Conservation (phyloP, 352 stramenopile genomes). For the Elongisporangium senticosum region DNA sequence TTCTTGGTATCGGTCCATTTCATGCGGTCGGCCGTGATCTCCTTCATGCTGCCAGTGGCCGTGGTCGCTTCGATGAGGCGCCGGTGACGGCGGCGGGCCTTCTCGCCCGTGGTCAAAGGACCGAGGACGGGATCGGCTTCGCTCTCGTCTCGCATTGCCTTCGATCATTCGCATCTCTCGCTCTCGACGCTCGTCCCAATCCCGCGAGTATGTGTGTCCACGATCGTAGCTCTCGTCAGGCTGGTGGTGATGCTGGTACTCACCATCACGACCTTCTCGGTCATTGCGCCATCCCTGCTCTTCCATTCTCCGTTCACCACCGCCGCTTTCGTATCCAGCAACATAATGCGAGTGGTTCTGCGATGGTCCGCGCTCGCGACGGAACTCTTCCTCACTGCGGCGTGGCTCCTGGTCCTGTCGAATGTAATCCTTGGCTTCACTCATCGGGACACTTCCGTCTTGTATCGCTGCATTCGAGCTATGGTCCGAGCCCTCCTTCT, state of each 20-base stretch:
- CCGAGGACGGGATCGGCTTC: neutral
- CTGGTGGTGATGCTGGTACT: neutral
- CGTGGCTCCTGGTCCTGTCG: neutral
- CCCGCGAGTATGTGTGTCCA: neutral
- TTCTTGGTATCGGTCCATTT: conserved; percentile 1
- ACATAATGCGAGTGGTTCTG: neutral
- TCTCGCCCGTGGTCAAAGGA: neutral
- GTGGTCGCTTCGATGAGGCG: conserved; percentile 1
- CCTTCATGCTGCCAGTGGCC: neutral
- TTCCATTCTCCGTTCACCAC: neutral
- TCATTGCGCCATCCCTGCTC: neutral
- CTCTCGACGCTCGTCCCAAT: neutral
- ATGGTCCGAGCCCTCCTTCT: neutral
- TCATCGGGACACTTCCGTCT: neutral
- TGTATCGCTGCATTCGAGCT: neutral
- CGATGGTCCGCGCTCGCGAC: neutral
- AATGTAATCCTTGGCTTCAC: neutral
- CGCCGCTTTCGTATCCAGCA: neutral
- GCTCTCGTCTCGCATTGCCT: neutral
- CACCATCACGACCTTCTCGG: neutral
- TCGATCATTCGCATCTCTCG: neutral
- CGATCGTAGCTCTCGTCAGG: neutral
- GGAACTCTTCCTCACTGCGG: neutral
- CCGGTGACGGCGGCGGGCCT: neutral
- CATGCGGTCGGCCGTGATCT: conserved; percentile 1